phyloP scores from a whole-genome alignment of 2,329 filamentous ascomycete genomes.

The Colletotrichum costaricense region DNA sequence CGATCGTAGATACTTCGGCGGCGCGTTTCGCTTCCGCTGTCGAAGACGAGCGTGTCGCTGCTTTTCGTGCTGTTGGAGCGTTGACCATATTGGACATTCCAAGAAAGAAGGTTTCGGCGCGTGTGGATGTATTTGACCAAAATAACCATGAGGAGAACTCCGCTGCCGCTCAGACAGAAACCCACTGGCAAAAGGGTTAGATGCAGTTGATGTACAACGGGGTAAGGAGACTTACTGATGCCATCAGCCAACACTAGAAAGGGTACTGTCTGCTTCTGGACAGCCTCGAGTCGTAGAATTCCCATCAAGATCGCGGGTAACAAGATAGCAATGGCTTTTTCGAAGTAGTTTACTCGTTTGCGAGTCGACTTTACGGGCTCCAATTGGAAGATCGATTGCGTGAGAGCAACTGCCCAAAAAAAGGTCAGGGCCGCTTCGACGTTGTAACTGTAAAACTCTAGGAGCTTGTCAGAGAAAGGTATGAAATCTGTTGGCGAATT shows the following conservation, averaged over 20 bases:
- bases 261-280: constrained; percentile 42
- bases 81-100: constrained; percentile 46
- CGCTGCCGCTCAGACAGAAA: constrained; percentile 49
- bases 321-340: constrained; percentile 49
- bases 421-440: constrained; percentile 58
- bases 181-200: constrained; percentile 46
- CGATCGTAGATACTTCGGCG: constrained; percentile 54
- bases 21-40: constrained; percentile 18
- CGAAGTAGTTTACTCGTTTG: constrained; percentile 40
- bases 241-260: constrained; percentile 51
- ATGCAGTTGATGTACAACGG: background rate
- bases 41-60: constrained; percentile 25
- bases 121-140: constrained; percentile 54
- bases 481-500: background rate
- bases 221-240: constrained; percentile 46
- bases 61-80: constrained; percentile 33
- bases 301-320: constrained; percentile 49
- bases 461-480: constrained; percentile 28
- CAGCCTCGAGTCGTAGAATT: constrained; percentile 42
- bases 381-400: constrained; percentile 47
- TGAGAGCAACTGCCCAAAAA: constrained; percentile 56
- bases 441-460: constrained; percentile 63
- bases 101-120: constrained; percentile 44
- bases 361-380: constrained; percentile 42
- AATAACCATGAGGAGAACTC: constrained; percentile 50